Conservation (phyloP, 345 rosid genomes). For the Eucalyptus pauciflora region DNA sequence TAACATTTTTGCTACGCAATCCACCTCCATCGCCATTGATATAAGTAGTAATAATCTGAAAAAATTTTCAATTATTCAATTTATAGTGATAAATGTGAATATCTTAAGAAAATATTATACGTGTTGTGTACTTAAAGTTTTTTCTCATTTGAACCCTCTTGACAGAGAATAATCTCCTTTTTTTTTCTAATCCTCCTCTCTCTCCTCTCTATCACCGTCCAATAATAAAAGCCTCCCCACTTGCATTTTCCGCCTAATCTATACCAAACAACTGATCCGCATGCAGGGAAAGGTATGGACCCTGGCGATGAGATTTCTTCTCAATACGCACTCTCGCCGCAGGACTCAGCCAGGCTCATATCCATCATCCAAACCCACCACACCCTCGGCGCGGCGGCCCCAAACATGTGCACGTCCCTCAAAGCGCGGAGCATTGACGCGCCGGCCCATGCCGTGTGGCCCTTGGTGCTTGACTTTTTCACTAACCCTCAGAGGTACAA, state of each 20-base stretch:
- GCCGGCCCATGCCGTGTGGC: conserved; percentile 51
- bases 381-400: conserved; percentile 17
- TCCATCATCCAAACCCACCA: conserved; percentile 48
- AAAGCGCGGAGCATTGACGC: conserved; percentile 55
- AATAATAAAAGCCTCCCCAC: background rate
- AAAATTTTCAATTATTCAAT: background rate
- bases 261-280: background rate
- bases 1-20: background rate
- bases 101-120: background rate
- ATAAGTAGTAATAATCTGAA: background rate
- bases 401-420: conserved; percentile 55
- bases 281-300: background rate
- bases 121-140: background rate
- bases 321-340: background rate
- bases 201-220: background rate
- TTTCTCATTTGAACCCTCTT: background rate
- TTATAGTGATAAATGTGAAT: background rate
- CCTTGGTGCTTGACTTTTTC: conserved; percentile 34
- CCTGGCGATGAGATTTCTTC: background rate
- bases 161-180: background rate
- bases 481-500: conserved; percentile 60
- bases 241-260: background rate
- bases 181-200: background rate
- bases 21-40: background rate
- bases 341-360: conserved; percentile 6